Evolutionary conservation across 805 yeast genomes (phyloP).

Genomic region (Wickerhamomyces subpelliculosus): DNA sequence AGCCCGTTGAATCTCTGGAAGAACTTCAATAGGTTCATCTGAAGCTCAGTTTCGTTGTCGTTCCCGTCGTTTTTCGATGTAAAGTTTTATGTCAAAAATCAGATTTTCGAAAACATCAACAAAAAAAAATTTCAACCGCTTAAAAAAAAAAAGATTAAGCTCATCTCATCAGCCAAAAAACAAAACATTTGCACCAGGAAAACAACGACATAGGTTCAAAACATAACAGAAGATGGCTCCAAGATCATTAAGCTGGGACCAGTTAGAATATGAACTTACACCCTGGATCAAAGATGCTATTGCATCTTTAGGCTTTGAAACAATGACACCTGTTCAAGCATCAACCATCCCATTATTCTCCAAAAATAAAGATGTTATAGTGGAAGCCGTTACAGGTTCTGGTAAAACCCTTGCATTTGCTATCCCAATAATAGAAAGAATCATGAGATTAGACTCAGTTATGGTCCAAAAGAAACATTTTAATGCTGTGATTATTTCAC

Average conservation of each 20-base stretch:
- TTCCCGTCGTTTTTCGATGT: too few species aligned
- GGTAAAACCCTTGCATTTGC: constrained; percentile 95
- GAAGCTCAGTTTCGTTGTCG: too few species aligned
- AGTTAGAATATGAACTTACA: constrained; percentile 42
- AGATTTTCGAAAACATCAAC: too few species aligned
- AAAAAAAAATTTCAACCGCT: neutral
- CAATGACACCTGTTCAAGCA: constrained; percentile 97
- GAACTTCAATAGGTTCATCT: neutral
- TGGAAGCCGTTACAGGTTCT: constrained; percentile 95
- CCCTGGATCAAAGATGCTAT: constrained; percentile 72
- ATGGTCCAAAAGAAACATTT: constrained; percentile 41
- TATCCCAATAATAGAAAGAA: constrained; percentile 71
- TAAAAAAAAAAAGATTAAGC: constrained; percentile 1
- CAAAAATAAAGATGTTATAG: constrained; percentile 89
- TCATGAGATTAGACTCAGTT: constrained; percentile 28
- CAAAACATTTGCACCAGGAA: neutral
- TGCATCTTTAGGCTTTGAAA: constrained; percentile 61
- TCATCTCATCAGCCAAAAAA: neutral
- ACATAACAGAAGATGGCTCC: constrained; percentile 17
- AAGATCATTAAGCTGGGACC: constrained; percentile 56
- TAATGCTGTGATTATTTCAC: constrained; percentile 63
- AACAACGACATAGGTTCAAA: too few species aligned
- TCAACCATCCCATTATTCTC: constrained; percentile 81
- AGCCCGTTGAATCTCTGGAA: neutral
- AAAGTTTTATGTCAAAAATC: neutral